Evolutionary conservation across 306 rosid species (phyloP), one percentile per base, ranked within the genome.

Genomic region (Luffa aegyptiaca): DNA sequence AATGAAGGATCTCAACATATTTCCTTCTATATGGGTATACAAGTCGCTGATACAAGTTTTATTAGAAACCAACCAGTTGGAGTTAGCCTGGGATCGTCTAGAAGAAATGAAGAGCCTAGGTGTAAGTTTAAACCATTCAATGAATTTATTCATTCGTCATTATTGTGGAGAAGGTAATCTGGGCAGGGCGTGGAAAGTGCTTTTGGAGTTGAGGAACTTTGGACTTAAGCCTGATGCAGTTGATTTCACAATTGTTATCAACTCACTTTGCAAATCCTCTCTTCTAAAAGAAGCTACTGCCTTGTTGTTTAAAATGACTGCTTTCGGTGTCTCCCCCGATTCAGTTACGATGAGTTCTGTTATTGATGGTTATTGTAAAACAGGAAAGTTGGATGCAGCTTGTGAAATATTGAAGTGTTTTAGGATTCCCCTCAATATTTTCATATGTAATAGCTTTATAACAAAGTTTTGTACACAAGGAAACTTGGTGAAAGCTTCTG

Each of bases 401-500:
- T n/a, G 72, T 62, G 78, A 75, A 13, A 78, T 86, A 73, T 58
- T 86, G 64, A 80, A 81, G 81, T 39, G 41, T 31, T 86, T 83
- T 82, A 66, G 68, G 79, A 12, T 41, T 75, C 83, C 83, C 52
- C 80, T 81, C 17, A 86, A 86, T 66, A 78, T 78, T 74, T 80
- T 77, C 37, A 3, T 66, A 66, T 86, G 80, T 82, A 86, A 80
- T 81, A 83, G 86, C 83, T 81, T 86, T 64, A 80, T 83, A 73
- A 81, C 79, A 6, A 66, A 42, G 76, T 74, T 81, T 41, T 86
- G 84, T 79, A 18, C 7, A 7, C 83, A 81, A 49, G 84, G 86
- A 18, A 59, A 81, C 79, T 81, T 78, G 82, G 49, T 37, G 46
- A 76, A 78, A 45, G 86, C 84, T 74, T 81, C 79, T 55, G 74